Base-by-base conservation (phyloP, 2,329 filamentous ascomycete genomes). In the Lecanoromycetidae sp. region DNA sequence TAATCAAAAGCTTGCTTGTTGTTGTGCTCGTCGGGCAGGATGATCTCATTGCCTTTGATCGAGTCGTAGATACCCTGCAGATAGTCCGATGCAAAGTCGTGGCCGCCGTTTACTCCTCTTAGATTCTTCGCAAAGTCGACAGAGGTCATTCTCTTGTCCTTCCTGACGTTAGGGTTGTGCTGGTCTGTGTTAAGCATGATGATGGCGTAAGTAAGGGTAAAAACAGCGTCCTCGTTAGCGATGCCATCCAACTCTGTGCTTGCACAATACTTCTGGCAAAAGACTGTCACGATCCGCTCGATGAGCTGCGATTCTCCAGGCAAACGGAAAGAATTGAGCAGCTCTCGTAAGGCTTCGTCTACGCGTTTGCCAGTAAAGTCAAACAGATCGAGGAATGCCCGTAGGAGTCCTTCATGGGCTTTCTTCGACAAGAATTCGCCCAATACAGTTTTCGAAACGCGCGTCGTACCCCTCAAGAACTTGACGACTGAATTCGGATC, bases 101-200 rank as follows among this genome's bases (percentile, higher is more conserved):
- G 76, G 44, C 83, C 84, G 22, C 76, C 79, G 58, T 98, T 98
- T 27, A 91, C 84, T 9, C 90, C 90, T 33, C 88, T 77, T n/a
- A 98, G 67, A 60, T 98, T 96, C 53, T 79, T 81, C 0, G 84
- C 75, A 62, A 98, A 98, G 57, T 90, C 84, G 46, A 79, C 74
- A 34, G 81, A 72, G 1, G 80, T 79, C 91, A 98, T 98, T 33
- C 90, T 84, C 59, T 83, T 84, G 56, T 79, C 71, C 1, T 74
- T 65, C 57, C 78, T 67, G 52, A 96, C 65, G 56, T 95, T 96
- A 0, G 87, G 88, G 59, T 94, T 98, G 63, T 96, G 91, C 58
- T 93, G 84, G 60, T 98, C 91, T 1, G 90, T 95, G 60, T 98
- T 98, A 48, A 98, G 71, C 78, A 98, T 87, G 63, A 98, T 94